These are phyloP conservation scores for Psophocarpus tetragonolobus DNA, from an alignment of 306 rosid genomes.

Conservation along the genomic window DNA sequence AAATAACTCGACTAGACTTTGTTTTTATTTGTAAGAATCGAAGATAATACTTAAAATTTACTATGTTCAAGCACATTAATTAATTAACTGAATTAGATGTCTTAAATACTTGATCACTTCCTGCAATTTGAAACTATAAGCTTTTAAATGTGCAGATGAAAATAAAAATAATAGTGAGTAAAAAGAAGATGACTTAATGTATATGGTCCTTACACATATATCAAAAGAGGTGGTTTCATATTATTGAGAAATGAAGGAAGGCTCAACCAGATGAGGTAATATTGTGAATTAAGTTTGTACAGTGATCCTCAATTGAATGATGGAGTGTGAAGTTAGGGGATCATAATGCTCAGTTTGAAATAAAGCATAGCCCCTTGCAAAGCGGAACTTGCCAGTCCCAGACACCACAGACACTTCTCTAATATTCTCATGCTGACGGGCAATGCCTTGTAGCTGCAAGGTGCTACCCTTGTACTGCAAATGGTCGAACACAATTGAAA, in stretches of 20 bases:
- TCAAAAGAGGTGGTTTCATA: background rate
- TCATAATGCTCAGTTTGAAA: conserved; percentile 38
- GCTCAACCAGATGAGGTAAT: background rate
- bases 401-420: conserved; percentile 50
- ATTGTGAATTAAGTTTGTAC: background rate
- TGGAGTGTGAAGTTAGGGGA: background rate
- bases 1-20: no score
- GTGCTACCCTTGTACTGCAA: conserved; percentile 35
- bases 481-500: conserved; percentile 44
- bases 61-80: no score
- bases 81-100: no score
- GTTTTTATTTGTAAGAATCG: no score
- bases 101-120: no score
- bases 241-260: background rate
- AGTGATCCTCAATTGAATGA: conserved; percentile 35
- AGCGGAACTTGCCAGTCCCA: conserved; percentile 60
- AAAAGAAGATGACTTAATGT: background rate
- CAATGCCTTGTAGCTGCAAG: conserved; percentile 40
- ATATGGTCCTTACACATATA: background rate
- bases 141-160: background rate
- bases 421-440: conserved; percentile 33
- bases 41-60: no score
- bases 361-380: conserved; percentile 43
- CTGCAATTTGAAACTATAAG: background rate
- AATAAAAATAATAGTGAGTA: background rate